phyloP scores from a whole-genome alignment of 1,139 yeast genomes.

The Pichia sp. region DNA sequence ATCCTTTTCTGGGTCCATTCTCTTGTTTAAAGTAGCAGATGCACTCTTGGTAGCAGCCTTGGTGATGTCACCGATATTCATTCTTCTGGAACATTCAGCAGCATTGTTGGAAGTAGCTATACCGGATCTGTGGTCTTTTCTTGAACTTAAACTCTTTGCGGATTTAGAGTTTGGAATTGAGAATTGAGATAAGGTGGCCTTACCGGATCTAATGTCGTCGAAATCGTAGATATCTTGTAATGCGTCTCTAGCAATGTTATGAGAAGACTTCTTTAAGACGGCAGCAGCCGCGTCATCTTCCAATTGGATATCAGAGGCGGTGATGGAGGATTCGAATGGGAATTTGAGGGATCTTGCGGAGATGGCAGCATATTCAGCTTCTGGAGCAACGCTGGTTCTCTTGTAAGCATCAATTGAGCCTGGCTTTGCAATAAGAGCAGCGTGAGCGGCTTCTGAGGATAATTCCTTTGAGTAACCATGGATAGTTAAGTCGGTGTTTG shows the following conservation, averaged over 20 bases:
- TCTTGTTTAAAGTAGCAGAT: slow-evolving; percentile 42
- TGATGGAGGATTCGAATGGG: slow-evolving; percentile 25
- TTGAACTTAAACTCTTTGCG: slow-evolving; percentile 19
- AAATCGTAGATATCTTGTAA: slow-evolving; percentile 39
- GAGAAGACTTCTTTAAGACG: slow-evolving; percentile 26
- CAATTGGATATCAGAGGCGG: neutral
- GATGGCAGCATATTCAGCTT: slow-evolving; percentile 41
- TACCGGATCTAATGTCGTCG: slow-evolving; percentile 43
- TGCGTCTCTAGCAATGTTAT: slow-evolving; percentile 27
- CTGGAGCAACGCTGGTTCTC: slow-evolving; percentile 38
- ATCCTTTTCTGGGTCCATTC: slow-evolving; percentile 30
- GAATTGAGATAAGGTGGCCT: slow-evolving; percentile 31
- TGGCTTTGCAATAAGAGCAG: slow-evolving; percentile 58
- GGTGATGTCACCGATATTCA: slow-evolving; percentile 30
- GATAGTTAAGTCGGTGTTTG: slow-evolving; percentile 61
- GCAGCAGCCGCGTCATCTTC: slow-evolving; percentile 33
- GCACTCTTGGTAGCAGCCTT: slow-evolving; percentile 45
- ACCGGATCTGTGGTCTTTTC: slow-evolving; percentile 36
- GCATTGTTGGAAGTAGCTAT: slow-evolving; percentile 39
- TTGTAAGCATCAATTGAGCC: slow-evolving; percentile 46
- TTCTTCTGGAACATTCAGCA: slow-evolving; percentile 36
- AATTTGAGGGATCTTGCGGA: slow-evolving; percentile 33
- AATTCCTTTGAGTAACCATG: slow-evolving; percentile 63
- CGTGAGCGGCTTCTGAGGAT: slow-evolving; percentile 66
- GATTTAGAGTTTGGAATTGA: slow-evolving; percentile 19